Base-by-base conservation (phyloP, 495 filamentous ascomycete genomes). In the Terfezia boudieri region DNA sequence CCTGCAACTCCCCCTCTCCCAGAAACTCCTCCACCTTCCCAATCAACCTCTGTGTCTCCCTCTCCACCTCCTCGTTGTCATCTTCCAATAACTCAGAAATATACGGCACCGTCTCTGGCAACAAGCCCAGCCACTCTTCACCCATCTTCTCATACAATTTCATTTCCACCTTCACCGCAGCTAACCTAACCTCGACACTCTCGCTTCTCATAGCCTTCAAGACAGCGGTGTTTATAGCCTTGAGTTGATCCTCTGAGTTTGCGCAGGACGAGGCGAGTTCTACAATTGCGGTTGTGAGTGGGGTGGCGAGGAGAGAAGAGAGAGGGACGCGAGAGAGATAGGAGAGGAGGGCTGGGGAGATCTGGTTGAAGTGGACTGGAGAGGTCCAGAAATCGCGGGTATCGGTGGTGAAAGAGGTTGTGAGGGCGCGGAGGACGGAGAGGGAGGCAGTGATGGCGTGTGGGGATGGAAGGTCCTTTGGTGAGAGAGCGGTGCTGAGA, bases 81-180 rank as follows among this genome's bases (percentile, higher is more conserved):
- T 98, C 90, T 67, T 98, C 92, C 71, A 90, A 82, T 58, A 92
- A 62, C 68, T 98, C 90, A 57, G 82, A 88, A 52, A 98, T 90
- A 54, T 84, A 83, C 36, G 90, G 90, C 59, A 96, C 70, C 79
- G 94, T 94, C 74, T 98, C 89, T 0, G 88, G 84, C 65, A 96
- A 67, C 66, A 88, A 71, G 2, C 77, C 74, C 56, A 96, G 67
- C 92, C 92, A 96, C 59, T 96, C 90, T 60, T 95, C 86, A 22
- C 86, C 87, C 22, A 95, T 67, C 53, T 76, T 71, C 53, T 78
- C 74, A 20, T 86, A 88, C 51, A 98, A 72, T 2, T 73, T 76
- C 57, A 80, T 80, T 70, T 95, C 75, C 50, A 81, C 79, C 65
- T 80, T 78, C 16, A 96, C 75, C 3, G 83, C 85, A 8, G 84